Evolutionary conservation across 148 eudicot species (phyloP).

Genomic region (Vaccinium myrtillus): DNA sequence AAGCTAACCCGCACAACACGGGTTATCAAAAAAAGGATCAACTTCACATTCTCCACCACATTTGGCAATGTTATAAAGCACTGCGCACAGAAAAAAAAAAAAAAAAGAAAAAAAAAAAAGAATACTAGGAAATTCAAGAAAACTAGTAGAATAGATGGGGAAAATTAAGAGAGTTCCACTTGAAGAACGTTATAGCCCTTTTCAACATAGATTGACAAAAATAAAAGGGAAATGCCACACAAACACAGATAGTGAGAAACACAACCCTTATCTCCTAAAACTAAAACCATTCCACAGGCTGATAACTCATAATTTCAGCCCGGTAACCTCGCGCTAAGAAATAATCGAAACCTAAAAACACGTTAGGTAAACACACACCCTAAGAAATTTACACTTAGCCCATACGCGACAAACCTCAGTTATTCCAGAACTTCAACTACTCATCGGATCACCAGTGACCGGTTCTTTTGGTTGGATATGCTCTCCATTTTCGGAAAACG

Average conservation of each 20-base stretch:
- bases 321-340: neutral
- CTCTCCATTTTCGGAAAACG: neutral
- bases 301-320: neutral
- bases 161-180: neutral
- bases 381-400: constrained; percentile 13
- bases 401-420: neutral
- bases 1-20: too few relatives aligned
- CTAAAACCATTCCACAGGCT: constrained; percentile 3
- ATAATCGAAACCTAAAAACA: neutral
- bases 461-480: neutral
- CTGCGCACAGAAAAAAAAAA: neutral
- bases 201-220: neutral
- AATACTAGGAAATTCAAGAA: neutral
- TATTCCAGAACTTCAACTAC: constrained; percentile 13
- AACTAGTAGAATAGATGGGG: neutral
- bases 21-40: too few relatives aligned
- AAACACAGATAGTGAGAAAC: neutral
- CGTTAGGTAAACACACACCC: constrained; percentile 21
- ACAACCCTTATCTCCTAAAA: neutral
- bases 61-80: neutral
- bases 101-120: neutral
- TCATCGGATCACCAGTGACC: neutral
- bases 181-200: neutral
- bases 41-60: too few relatives aligned
- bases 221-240: constrained; percentile 4